These are phyloP conservation scores for Claviceps monticola DNA, from an alignment of 2,329 filamentous ascomycete species.

Conservation along the genomic window DNA sequence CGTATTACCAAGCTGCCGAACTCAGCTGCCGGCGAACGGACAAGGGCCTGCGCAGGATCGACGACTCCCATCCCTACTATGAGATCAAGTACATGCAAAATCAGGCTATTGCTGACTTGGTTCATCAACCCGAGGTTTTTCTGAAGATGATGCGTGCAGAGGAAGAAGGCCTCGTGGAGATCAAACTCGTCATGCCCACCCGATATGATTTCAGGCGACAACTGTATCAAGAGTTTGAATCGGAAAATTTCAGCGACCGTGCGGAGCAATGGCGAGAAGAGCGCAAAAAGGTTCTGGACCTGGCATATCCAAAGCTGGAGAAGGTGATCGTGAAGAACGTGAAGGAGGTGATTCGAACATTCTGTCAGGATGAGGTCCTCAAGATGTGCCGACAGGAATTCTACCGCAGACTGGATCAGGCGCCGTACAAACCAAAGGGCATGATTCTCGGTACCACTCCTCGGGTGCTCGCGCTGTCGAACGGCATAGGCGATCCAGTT, in stretches of 20 bases:
- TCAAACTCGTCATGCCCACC: slow-evolving; percentile 64
- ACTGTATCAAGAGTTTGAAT: slow-evolving; percentile 73
- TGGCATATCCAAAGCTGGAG: slow-evolving; percentile 70
- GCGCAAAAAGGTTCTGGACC: slow-evolving; percentile 69
- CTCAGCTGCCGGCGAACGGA: slow-evolving; percentile 86
- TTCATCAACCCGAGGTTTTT: slow-evolving; percentile 75
- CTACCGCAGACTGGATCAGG: slow-evolving; percentile 80
- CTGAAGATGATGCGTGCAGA: slow-evolving; percentile 96
- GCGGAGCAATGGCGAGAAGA: slow-evolving; percentile 92
- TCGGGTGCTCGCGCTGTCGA: slow-evolving; percentile 75
- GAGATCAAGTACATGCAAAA: slow-evolving; percentile 94
- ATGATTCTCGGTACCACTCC: slow-evolving; percentile 81
- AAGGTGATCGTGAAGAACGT: slow-evolving; percentile 78
- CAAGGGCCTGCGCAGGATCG: slow-evolving; percentile 84
- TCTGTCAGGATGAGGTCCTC: slow-evolving; percentile 88
- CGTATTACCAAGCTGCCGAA: slow-evolving; percentile 70
- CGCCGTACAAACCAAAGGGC: slow-evolving; percentile 88
- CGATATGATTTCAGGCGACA: slow-evolving; percentile 63
- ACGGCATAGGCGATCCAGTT: slow-evolving; percentile 58
- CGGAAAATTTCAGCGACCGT: slow-evolving; percentile 88
- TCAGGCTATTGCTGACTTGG: slow-evolving; percentile 70
- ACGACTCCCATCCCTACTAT: slow-evolving; percentile 90
- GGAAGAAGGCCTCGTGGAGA: slow-evolving; percentile 80
- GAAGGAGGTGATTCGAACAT: slow-evolving; percentile 85
- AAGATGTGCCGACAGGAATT: slow-evolving; percentile 80